Evolutionary conservation across 768 basidiomycete species (phyloP).

Genomic region (Mycena albidolilacea): DNA sequence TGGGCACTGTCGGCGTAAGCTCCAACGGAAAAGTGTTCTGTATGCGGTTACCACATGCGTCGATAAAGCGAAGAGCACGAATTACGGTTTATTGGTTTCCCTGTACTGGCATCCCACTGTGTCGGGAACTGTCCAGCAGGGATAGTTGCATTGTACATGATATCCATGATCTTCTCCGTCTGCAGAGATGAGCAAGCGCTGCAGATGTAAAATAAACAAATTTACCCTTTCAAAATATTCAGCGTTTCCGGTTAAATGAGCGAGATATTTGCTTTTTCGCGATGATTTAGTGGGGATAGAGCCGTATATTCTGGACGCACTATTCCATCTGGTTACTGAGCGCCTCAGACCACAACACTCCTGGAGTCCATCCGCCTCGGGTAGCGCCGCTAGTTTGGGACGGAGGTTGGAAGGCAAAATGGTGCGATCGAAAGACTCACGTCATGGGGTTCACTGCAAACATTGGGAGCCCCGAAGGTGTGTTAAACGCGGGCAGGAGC

Average conservation of each 20-base stretch:
- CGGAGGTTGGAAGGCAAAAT: slow-evolving; percentile 11
- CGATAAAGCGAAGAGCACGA: not conserved
- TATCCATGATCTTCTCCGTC: slow-evolving; percentile 64
- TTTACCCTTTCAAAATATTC: slow-evolving; percentile 67
- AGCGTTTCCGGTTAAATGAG: slow-evolving; percentile 78
- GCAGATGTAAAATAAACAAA: not conserved
- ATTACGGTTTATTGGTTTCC: slow-evolving; percentile 60
- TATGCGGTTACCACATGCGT: not conserved
- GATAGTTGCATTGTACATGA: slow-evolving; percentile 62
- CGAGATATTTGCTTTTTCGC: slow-evolving; percentile 76
- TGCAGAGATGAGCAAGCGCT: slow-evolving; percentile 57
- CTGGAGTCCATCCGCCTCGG: slow-evolving; percentile 49
- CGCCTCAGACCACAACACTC: slow-evolving; percentile 57
- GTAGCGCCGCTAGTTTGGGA: slow-evolving; percentile 53
- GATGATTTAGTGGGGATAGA: slow-evolving; percentile 26
- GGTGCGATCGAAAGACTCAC: slow-evolving; percentile 49
- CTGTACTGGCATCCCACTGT: slow-evolving; percentile 63
- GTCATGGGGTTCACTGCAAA: slow-evolving; percentile 76
- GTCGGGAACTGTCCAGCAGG: slow-evolving; percentile 70
- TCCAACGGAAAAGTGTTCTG: slow-evolving; percentile 66
- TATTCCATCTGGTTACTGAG: slow-evolving; percentile 78
- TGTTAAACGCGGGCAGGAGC: slow-evolving; percentile 81
- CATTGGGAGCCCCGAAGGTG: slow-evolving; percentile 77
- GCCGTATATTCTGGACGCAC: slow-evolving; percentile 44
- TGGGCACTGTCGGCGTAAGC: slow-evolving; percentile 75